These are phyloP conservation scores for Cystobasidium tubakii DNA, from an alignment of 768 basidiomycete species.

Conservation along the genomic window DNA sequence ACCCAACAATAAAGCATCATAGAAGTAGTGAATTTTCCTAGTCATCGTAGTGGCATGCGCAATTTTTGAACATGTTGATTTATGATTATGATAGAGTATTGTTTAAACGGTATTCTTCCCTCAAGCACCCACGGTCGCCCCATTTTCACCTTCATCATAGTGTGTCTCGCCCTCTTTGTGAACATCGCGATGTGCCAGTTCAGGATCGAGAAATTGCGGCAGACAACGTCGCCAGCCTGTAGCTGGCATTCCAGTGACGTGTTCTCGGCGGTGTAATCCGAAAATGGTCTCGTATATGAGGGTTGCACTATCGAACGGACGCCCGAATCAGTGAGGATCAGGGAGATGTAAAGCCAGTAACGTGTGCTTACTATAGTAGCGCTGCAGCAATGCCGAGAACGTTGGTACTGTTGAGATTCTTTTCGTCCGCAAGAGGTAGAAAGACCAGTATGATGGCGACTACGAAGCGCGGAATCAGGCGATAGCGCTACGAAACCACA, in stretches of 20 bases:
- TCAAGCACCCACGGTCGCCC: no score
- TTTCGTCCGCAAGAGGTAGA: not conserved
- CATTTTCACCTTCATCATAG: not conserved
- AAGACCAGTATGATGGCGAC: not conserved
- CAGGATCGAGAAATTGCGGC: conserved; percentile 8
- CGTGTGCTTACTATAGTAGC: not conserved
- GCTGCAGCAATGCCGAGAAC: not conserved
- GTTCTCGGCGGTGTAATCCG: not conserved
- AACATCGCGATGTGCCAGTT: conserved; percentile 2
- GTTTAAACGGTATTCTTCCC: no score
- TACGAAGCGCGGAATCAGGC: not conserved
- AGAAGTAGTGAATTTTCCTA: not conserved
- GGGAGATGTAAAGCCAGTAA: no score
- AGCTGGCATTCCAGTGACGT: not conserved
- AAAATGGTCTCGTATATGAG: conserved; percentile 5
- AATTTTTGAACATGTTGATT: no score
- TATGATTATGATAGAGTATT: no score
- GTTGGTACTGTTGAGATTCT: not conserved
- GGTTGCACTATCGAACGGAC: not conserved
- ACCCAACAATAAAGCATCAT: not conserved
- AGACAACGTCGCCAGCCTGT: not conserved
- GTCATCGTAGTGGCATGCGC: no score
- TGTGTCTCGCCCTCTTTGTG: not conserved
- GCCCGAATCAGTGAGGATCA: not conserved
- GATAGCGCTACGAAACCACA: not conserved